Evolutionary conservation across 2,329 filamentous ascomycete species (phyloP).

Genomic region (Penicillium expansum): DNA sequence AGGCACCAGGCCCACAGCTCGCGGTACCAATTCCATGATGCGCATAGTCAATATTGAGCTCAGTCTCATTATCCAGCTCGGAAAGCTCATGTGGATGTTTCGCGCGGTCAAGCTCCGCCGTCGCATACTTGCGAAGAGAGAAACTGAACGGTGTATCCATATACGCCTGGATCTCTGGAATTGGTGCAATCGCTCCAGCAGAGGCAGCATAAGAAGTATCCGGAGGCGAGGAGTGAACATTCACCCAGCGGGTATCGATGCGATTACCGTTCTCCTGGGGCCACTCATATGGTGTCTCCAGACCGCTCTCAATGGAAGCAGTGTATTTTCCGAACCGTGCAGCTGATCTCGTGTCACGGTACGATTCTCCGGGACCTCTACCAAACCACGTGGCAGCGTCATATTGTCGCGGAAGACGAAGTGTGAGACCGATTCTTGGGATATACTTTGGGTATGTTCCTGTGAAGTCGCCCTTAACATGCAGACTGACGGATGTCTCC

Average conservation of each 20-base stretch:
- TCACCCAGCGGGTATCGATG: conserved; percentile 59
- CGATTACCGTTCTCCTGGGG: conserved; percentile 68
- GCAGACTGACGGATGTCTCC: conserved; percentile 35
- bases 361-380: conserved; percentile 63
- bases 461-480: conserved; percentile 47
- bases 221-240: conserved; percentile 15
- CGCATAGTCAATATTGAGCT: conserved; percentile 31
- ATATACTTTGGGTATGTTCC: conserved; percentile 40
- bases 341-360: conserved; percentile 63
- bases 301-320: conserved; percentile 34
- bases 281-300: conserved; percentile 62
- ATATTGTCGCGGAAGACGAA: conserved; percentile 51
- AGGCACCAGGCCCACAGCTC: conserved; percentile 26
- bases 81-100: conserved; percentile 62
- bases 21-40: conserved; percentile 33
- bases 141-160: conserved; percentile 52
- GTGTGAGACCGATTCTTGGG: conserved; percentile 60
- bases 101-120: conserved; percentile 55
- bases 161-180: conserved; percentile 26
- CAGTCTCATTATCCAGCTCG: conserved; percentile 25
- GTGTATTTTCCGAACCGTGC: conserved; percentile 56
- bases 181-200: background rate
- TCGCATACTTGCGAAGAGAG: conserved; percentile 54
- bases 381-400: conserved; percentile 59
- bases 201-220: background rate